These are phyloP conservation scores for Scedosporium aurantiacum DNA, from an alignment of 2,329 filamentous ascomycete genomes.

Conservation along the genomic window DNA sequence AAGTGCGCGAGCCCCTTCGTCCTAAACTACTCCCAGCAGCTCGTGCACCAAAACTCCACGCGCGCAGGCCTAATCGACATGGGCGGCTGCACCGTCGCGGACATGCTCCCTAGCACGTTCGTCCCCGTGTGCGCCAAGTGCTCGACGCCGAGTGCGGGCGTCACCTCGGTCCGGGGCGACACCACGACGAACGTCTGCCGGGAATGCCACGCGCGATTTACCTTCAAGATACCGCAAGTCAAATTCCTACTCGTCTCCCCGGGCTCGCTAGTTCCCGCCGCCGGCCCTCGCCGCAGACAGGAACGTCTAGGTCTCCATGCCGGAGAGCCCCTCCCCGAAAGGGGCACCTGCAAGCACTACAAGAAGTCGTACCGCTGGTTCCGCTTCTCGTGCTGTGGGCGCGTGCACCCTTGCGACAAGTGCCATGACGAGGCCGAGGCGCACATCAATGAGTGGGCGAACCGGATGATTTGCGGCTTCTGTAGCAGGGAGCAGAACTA, in stretches of 20 bases:
- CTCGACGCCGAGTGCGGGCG: conserved; percentile 56
- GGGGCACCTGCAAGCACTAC: conserved; percentile 48
- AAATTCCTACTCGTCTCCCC: conserved; percentile 64
- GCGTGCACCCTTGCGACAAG: conserved; percentile 52
- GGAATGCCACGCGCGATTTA: conserved; percentile 70
- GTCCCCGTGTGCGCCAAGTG: conserved; percentile 67
- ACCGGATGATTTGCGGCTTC: conserved; percentile 71
- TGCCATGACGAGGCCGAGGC: conserved; percentile 65
- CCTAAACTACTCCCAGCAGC: conserved; percentile 50
- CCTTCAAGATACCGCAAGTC: conserved; percentile 65
- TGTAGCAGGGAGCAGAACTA: conserved; percentile 76
- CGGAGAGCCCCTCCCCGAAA: conserved; percentile 42
- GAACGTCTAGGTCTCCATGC: conserved; percentile 46
- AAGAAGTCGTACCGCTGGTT: conserved; percentile 52
- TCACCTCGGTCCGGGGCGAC: conserved; percentile 65
- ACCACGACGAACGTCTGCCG: conserved; percentile 64
- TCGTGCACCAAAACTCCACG: conserved; percentile 63
- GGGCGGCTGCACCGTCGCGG: conserved; percentile 60
- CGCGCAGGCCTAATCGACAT: conserved; percentile 70
- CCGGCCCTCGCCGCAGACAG: conserved; percentile 30
- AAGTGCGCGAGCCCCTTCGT: conserved; percentile 45
- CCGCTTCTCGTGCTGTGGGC: conserved; percentile 50
- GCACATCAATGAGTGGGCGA: conserved; percentile 71
- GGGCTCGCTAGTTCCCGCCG: conserved; percentile 30
- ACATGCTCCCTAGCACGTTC: conserved; percentile 72